Evolutionary conservation across 202 grass and related monocot genomes (phyloP).

Genomic region (Carex sylvatica): DNA sequence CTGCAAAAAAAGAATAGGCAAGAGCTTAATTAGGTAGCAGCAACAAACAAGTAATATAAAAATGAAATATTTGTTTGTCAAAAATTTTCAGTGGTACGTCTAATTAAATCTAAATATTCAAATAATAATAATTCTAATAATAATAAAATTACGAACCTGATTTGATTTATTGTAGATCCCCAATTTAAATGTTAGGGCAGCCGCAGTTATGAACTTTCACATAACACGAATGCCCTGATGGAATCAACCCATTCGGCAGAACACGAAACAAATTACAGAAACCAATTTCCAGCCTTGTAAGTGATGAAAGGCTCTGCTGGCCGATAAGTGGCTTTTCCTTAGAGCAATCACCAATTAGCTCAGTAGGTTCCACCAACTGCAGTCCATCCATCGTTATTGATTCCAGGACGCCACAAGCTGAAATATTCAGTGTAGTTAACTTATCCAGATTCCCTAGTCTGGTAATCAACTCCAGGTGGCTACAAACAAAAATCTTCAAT

Average conservation of each 20-base stretch:
- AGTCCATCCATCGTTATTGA: not conserved
- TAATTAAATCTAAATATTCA: too few relatives aligned
- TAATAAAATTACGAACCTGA: too few relatives aligned
- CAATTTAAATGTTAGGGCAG: not conserved
- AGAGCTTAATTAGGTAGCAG: too few relatives aligned
- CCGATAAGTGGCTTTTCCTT: not conserved
- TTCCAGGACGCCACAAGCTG: not conserved
- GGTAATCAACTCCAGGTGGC: not conserved
- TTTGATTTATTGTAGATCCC: accelerated
- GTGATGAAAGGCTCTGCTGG: not conserved
- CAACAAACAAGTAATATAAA: too few relatives aligned
- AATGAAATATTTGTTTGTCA: too few relatives aligned
- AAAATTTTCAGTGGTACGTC: too few relatives aligned
- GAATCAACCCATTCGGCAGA: not conserved
- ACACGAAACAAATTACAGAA: not conserved
- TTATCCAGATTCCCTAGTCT: not conserved
- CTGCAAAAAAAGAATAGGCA: too few relatives aligned
- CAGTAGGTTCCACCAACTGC: not conserved
- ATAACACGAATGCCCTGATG: not conserved
- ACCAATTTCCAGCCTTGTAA: not conserved
- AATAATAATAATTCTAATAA: too few relatives aligned
- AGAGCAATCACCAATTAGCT: not conserved
- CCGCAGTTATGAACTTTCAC: not conserved
- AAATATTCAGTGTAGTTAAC: not conserved
- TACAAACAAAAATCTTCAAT: not conserved